A percentile compares a stretch with the other conserved stretches of the same genome.
phyloP scores from a whole-genome alignment of 2,329 filamentous ascomycete genomes.

The Diplodia corticola region DNA sequence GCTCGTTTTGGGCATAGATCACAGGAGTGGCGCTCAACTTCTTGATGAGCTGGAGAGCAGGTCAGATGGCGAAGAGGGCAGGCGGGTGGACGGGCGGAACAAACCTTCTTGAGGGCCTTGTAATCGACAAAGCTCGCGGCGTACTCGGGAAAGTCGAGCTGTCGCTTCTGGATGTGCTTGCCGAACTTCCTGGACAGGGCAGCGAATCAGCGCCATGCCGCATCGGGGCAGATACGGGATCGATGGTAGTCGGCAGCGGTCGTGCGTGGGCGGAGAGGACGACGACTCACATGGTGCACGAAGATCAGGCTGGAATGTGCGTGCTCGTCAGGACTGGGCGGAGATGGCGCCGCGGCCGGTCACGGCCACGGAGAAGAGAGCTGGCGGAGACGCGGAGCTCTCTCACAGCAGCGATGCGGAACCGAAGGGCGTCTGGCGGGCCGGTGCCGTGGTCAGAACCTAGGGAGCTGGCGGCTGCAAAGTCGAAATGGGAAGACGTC shows the following conservation, averaged over 20 bases:
- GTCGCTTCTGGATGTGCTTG: constrained; percentile 98
- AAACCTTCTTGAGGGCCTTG: constrained; percentile 97
- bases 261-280: constrained; percentile 13
- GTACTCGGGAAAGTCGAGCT: constrained; percentile 99
- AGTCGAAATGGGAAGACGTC: constrained; percentile 18
- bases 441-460: constrained; percentile 12
- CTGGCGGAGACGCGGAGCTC: not conserved
- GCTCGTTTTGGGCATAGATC: constrained; percentile 72
- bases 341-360: not conserved
- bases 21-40: constrained; percentile 91
- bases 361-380: not conserved
- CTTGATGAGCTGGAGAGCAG: constrained; percentile 79
- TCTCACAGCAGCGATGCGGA: constrained; percentile 11
- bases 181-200: constrained; percentile 85
- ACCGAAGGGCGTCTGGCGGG: constrained; percentile 11
- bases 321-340: not conserved
- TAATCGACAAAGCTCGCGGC: constrained; percentile 99
- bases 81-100: constrained; percentile 26
- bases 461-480: constrained; percentile 10
- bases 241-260: not conserved
- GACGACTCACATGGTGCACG: constrained; percentile 19
- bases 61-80: constrained; percentile 25
- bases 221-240: constrained; percentile 14
- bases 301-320: constrained; percentile 3
- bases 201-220: constrained; percentile 34